Conservation (phyloP, 164 flowering plant genomes). For the Vitis cinerea region DNA sequence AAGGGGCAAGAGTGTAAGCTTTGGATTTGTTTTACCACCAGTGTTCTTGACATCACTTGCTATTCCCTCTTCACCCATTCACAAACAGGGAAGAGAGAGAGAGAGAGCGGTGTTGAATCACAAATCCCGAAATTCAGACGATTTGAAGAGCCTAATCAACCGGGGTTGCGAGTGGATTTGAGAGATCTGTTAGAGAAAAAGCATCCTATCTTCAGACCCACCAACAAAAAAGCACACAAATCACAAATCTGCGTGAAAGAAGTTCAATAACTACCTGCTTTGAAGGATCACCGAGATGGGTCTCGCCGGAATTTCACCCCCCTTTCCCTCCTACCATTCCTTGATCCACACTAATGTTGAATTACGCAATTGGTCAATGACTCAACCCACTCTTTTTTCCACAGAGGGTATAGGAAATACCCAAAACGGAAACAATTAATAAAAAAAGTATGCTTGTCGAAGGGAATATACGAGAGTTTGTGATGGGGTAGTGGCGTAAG, state of each 20-base stretch:
- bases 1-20: constrained; percentile 66
- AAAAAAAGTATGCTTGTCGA: no score
- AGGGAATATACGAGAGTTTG: no score
- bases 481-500: no score
- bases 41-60: constrained; percentile 16
- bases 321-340: no score
- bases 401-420: no score
- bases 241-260: no score
- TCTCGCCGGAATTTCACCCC: neutral
- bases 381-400: no score
- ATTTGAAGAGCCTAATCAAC: neutral
- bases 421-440: no score
- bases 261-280: constrained; percentile 7
- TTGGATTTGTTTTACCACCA: constrained; percentile 38
- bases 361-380: no score
- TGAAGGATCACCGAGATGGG: neutral
- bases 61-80: constrained; percentile 51
- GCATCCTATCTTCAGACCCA: neutral
- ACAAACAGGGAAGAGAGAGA: constrained; percentile 5
- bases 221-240: neutral
- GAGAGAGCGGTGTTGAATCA: neutral
- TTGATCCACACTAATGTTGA: no score
- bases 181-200: neutral
- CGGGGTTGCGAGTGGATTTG: neutral
- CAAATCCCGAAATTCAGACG: neutral